Evolutionary conservation across 2,329 filamentous ascomycete species (phyloP), one percentile per base, ranked within the genome.

Genomic region (Phaeosphaeria sp.): DNA sequence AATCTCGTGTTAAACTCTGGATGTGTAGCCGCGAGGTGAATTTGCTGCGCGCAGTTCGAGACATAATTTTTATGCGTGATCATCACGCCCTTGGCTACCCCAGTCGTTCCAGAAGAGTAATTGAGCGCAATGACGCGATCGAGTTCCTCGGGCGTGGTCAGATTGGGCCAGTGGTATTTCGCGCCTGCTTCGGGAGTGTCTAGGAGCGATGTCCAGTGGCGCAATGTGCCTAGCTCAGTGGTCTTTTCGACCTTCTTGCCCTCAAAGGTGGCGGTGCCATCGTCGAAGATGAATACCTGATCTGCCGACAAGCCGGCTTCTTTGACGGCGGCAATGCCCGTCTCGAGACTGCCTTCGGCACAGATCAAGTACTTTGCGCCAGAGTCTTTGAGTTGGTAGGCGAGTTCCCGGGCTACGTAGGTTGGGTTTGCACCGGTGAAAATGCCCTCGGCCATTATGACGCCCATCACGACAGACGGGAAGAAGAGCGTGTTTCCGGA

Each of bases 71-170:
- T 80, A 76, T 96, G 92, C n/a, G 88, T 87, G 63, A 95, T 90
- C 77, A 90, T 87, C 15, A 95, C 92, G 11, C 92, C 92, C 74
- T 96, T 96, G 10, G 92, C 91, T 3, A 92, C 83, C 6, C 92
- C 92, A 1, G 92, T 96, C 1, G 90, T 93, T 11, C 91, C 87
- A 27, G 85, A 89, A 63, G 87, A 90, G 77, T 94, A 96, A 76
- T 96, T 95, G 60, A 96, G 84, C 6, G 87, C 89, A 64, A 89
- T 86, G 1, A 86, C 85, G 5, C 83, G 82, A 54, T 82, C 65
- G 22, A 78, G 74, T 56, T 82, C 82, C 1, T 85, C 77, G 42
- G 84, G 79, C 0, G 78, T 74, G 0, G 81, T 69, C 48, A 82
- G 82, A 56, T 88, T 82, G 17, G 84, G 73, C 91, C 91, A 95